Base-by-base conservation (phyloP, 495 filamentous ascomycete species). In the Lineolata rhizophorae region DNA sequence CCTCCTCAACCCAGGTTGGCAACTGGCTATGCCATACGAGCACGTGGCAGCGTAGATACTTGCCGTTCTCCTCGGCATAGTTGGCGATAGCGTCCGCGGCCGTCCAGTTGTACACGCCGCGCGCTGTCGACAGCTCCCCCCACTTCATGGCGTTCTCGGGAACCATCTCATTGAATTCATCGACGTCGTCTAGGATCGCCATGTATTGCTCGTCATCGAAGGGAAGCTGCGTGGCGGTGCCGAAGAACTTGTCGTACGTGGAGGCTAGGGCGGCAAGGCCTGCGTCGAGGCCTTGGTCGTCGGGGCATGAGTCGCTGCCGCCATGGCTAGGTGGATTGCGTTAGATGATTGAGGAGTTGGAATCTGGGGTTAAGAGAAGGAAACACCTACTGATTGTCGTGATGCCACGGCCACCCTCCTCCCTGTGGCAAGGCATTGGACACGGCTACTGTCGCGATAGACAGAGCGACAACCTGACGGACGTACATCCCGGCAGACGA, bases 21-120 rank as follows among this genome's bases (percentile, higher is more conserved):
- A 73, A 61, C 53, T 75, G 68, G 24, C 64, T 65, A 54, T 72
- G 60, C 68, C 66, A 76, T 40, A 67, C 55, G 29, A 63, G 50
- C n/a, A 65, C 72, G 52, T 73, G 70, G 19, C 71, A 66, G 41
- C 71, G 66, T 42, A 74, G 51, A 27, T 60, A 48, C 50, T 65
- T 61, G 44, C 58, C 57, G 51, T 67, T 64, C 24, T 49, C 39
- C 3, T 42, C 48, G 20, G 68, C 70, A 54, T 60, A 74, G 54
- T 71, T 55, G 44, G 68, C 66, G 10, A 70, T 57, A 49, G 56
- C 57, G 48, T 70, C 65, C 27, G 60, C 58, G 20, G 49, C 44
- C 15, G 40, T 50, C 39, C 62, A 66, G 41, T 48, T 65, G 59
- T 64, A 72, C 10, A 22, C 38, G 25, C 57, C 58, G 39, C 52